These are phyloP conservation scores for Aureoboletus auriporus DNA, from an alignment of 768 basidiomycete species.

Conservation along the genomic window DNA sequence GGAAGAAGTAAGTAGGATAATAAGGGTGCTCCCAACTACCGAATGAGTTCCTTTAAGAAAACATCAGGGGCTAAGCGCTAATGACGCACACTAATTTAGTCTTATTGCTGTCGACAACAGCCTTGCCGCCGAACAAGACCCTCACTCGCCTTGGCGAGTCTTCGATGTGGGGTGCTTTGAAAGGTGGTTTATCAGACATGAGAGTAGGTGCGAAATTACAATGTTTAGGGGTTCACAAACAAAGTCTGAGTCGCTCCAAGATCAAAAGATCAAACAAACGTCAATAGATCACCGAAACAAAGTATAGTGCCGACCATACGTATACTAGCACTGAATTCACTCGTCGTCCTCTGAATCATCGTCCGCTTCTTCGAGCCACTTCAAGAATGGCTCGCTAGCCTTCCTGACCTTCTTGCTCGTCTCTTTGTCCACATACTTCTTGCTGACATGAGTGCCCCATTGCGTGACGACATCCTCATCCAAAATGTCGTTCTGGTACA, in stretches of 20 bases:
- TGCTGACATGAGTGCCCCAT: slow-evolving; percentile 96
- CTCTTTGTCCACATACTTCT: slow-evolving; percentile 95
- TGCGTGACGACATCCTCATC: slow-evolving; percentile 88
- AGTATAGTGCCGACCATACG: background rate
- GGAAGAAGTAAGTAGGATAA: slow-evolving; percentile 58
- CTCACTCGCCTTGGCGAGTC: slow-evolving; percentile 47
- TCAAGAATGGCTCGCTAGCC: slow-evolving; percentile 92
- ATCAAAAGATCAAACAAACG: background rate
- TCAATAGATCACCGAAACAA: slow-evolving; percentile 14
- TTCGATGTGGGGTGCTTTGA: slow-evolving; percentile 46
- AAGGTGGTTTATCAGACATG: slow-evolving; percentile 26
- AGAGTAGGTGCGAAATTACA: slow-evolving; percentile 4
- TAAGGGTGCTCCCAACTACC: slow-evolving; percentile 52
- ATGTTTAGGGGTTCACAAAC: background rate
- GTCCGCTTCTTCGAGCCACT: slow-evolving; percentile 92
- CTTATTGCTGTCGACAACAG: slow-evolving; percentile 51
- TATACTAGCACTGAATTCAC: slow-evolving; percentile 3
- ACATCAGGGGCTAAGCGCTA: slow-evolving; percentile 3
- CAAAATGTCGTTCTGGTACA: slow-evolving; percentile 89
- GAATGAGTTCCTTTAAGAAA: background rate
- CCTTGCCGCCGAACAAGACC: slow-evolving; percentile 47
- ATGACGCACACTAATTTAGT: slow-evolving; percentile 56
- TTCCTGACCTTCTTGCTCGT: slow-evolving; percentile 94
- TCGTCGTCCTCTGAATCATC: slow-evolving; percentile 47
- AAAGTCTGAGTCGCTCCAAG: too few relatives aligned